phyloP scores from a whole-genome alignment of 257 asterid genomes.

The Scutellaria barbata region DNA sequence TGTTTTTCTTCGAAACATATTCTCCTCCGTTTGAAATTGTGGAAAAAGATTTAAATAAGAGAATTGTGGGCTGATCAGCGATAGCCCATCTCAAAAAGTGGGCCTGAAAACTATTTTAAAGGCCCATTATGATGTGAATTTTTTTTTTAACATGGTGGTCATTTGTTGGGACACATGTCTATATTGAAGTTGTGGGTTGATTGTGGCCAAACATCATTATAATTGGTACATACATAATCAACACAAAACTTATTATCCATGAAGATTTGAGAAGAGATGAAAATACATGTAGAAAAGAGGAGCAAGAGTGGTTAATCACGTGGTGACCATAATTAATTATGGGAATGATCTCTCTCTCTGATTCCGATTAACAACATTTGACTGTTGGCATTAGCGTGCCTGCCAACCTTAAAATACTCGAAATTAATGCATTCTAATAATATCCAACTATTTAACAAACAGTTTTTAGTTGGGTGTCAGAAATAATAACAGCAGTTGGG shows the following conservation, averaged over 20 bases:
- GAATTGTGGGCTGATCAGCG: no score
- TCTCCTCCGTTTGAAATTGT: no score
- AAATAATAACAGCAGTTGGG: slow-evolving; percentile 13
- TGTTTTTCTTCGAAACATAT: no score
- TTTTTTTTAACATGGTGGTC: neutral
- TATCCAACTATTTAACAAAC: neutral
- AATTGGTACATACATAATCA: neutral
- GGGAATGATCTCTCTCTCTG: slow-evolving; percentile 32
- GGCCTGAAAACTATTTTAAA: neutral
- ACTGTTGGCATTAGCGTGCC: neutral
- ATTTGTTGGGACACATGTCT: neutral
- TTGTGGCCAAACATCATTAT: neutral
- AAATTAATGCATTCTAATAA: slow-evolving; percentile 9
- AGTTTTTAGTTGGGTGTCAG: slow-evolving; percentile 33
- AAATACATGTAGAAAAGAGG: slow-evolving; percentile 30
- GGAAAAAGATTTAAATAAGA: no score
- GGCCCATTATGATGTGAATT: neutral
- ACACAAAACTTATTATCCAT: neutral
- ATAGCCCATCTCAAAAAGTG: no score
- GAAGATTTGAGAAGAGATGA: slow-evolving; percentile 26
- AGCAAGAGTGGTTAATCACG: slow-evolving; percentile 21
- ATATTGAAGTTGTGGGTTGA: slow-evolving; percentile 23
- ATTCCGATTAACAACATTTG: slow-evolving; percentile 22
- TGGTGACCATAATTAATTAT: slow-evolving; percentile 29
- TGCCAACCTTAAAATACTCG: slow-evolving; percentile 38